phyloP scores from a whole-genome alignment of 352 stramenopile species.

The Thraustotheca clavata region DNA sequence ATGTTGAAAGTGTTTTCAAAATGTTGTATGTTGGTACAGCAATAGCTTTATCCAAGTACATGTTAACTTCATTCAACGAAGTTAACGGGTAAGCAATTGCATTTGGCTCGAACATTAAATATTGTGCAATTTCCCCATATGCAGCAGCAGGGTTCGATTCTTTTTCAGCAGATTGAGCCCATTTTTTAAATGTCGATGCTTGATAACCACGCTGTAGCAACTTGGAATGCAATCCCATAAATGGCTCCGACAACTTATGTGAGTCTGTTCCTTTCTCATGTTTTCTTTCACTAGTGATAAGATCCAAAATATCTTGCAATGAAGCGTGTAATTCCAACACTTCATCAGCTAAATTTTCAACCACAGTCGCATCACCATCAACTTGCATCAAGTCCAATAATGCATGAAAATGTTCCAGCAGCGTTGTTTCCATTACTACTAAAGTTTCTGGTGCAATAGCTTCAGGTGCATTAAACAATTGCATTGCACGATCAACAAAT shows the following conservation, averaged over 20 bases:
- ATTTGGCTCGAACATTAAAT: conserved; percentile 11
- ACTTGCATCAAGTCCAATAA: background rate
- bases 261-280: background rate
- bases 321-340: conserved; percentile 10
- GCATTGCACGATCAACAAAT: background rate
- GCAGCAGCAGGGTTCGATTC: background rate
- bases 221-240: conserved; percentile 12
- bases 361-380: background rate
- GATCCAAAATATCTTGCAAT: conserved; percentile 5
- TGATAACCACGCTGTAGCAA: background rate
- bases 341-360: background rate
- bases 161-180: background rate
- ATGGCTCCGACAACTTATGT: background rate
- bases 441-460: background rate
- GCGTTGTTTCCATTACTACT: background rate
- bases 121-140: conserved; percentile 1
- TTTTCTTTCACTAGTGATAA: background rate
- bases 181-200: background rate
- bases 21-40: background rate
- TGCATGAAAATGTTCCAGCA: conserved; percentile 11
- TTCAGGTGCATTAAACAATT: background rate
- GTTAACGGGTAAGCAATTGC: background rate
- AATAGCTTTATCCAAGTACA: background rate
- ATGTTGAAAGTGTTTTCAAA: background rate
- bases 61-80: background rate